Base-by-base conservation (phyloP, 352 stramenopile genomes). In the Phytopythium delawarense region DNA sequence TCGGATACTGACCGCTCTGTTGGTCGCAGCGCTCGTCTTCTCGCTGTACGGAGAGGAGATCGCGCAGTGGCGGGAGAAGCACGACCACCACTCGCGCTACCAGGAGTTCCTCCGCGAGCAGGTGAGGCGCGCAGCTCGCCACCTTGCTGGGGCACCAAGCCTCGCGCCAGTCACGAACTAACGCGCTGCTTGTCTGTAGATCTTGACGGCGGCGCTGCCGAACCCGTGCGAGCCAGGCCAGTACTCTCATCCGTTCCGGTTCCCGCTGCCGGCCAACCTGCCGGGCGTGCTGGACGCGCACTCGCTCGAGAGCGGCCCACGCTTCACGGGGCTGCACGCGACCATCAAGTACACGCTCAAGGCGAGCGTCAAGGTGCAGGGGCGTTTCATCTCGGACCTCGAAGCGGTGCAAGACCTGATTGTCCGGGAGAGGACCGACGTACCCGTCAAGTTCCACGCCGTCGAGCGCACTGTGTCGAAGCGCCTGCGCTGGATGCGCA, bases 271-370 rank as follows among this genome's bases (percentile, higher is more conserved):
- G 6, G 64, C 69, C 0, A 69, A 87, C 34, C 46, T 87, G 9
- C 80, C 83, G 1, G 83, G 83, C 16, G 76, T 85, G 0, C 60
- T 90, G 30, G 76, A 90, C 52, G 80, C 78, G 18, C 74, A 87
- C 44, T 70, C 71, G 23, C 63, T 89, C 46, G 71, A 84, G 50
- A 76, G 74, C 42, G 76, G 80, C 13, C 30, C 50, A 9, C 23
- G 34, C 53, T 64, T 79, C 48, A 67, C 78, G 56, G 72, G 70
- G 35, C 68, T 90, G 15, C 78, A 91, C 39, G 79, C 79, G 4
- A 89, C 76, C 16, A 92, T 92, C 66, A 87, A 89, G 59, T 92
- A 92, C 66, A 87, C 76, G 5, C 62, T 92, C 28, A 88, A 81
- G 44, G 80, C 80, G 30, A 75, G 74, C 7, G 77, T 92, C 57